Base-by-base conservation (phyloP, 2,329 filamentous ascomycete species). In the Beauveria varroae region DNA sequence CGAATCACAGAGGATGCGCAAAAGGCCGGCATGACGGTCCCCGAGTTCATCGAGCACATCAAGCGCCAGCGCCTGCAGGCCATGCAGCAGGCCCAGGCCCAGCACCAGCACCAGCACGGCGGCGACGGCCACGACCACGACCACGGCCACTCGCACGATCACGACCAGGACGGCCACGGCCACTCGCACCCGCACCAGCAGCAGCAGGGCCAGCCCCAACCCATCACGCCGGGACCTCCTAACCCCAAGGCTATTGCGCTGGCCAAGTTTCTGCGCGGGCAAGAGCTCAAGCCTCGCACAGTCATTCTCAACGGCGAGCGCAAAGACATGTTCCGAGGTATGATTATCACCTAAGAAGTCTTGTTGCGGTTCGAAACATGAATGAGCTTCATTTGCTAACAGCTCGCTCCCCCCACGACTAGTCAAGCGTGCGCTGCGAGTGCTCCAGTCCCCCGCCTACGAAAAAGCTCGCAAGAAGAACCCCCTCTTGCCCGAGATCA, bases 321-420 rank as follows among this genome's bases (percentile, higher is more conserved):
- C 70, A 98, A 96, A 78, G 93, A 99, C 67, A 96, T 99, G 90
- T 98, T 99, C 76, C 89, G 88, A 82, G 92, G 91, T 93, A 79
- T 55, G 71, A 28, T 20, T 9, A 8, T 16, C 16, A 14, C 14
- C 5, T 3, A 64, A 24, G 34, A 28, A 3, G n/a, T 14, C 14
- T 44, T 16, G 24, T 7, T 14, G 12, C 14, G 14, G 28, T n/a
- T 44, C 18, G 20, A 20, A 20, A n/a, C 20, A 49, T 51, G 52
- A 16, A 49, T 51, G 52, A 16, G 46, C 7, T 34, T n/a, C 18
- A 47, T 53, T 18, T 41, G 44, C 22, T 51, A 22, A 20, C 60
- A 9, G 49, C 50, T 52, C 62, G 54, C 61, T 70, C 63, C 63
- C 70, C 71, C 65, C 5, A 3, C 24, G 60, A 66, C 67, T 66